Conservation (phyloP, 2,329 filamentous ascomycete species). For the Ustilaginoidea virens region DNA sequence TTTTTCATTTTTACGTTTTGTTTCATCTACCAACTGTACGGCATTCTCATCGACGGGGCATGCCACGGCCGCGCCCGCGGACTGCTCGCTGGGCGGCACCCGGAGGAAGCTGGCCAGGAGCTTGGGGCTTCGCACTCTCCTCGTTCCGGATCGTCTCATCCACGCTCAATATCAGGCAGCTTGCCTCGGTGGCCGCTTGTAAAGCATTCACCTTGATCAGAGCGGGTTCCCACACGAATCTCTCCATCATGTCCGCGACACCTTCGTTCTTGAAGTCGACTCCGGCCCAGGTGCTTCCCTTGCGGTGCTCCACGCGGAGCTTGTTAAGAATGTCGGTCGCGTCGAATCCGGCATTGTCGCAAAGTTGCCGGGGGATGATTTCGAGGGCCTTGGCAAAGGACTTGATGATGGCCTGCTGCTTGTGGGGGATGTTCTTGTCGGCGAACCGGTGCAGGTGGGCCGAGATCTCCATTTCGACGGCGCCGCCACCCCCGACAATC, state of each 20-base stretch:
- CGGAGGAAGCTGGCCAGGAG: constrained; percentile 60
- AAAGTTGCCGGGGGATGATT: constrained; percentile 89
- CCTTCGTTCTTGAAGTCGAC: constrained; percentile 92
- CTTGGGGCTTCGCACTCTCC: constrained; percentile 75
- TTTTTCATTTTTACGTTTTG: constrained; percentile 1
- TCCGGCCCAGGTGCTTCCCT: constrained; percentile 84
- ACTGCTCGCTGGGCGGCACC: constrained; percentile 82
- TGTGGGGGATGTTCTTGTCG: constrained; percentile 81
- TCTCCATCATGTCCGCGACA: constrained; percentile 84
- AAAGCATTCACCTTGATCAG: constrained; percentile 96
- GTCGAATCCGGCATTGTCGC: constrained; percentile 97
- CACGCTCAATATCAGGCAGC: constrained; percentile 86
- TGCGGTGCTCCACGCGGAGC: constrained; percentile 88
- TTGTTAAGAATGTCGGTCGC: constrained; percentile 96
- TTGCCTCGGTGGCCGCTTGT: constrained; percentile 87
- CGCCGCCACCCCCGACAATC: constrained; percentile 91
- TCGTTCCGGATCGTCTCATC: constrained; percentile 99
- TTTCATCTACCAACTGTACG: constrained; percentile 1
- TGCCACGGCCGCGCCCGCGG: constrained; percentile 68
- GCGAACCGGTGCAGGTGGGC: constrained; percentile 86
- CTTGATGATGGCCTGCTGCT: constrained; percentile 96
- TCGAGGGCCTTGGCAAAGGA: constrained; percentile 94
- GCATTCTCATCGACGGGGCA: constrained; percentile 66
- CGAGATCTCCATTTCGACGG: constrained; percentile 91
- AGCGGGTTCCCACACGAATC: constrained; percentile 94